A percentile compares a stretch with the other conserved stretches of the same genome.
Evolutionary conservation across 2,329 filamentous ascomycete species (phyloP).

Genomic region (Arthrobotrys megalospora): DNA sequence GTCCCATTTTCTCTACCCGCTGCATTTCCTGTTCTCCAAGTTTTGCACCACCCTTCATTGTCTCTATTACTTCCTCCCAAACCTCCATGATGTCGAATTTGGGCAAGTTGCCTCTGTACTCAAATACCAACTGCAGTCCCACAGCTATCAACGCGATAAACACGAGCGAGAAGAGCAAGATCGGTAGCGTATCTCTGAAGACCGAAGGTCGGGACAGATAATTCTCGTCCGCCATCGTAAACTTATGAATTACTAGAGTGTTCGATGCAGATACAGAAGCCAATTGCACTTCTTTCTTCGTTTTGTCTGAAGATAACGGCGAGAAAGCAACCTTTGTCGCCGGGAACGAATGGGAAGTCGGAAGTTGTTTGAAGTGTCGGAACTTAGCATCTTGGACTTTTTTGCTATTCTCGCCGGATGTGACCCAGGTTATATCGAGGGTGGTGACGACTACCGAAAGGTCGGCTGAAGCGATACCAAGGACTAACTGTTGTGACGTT

Average conservation of each 20-base stretch:
- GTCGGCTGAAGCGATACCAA: constrained; percentile 54
- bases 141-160: constrained; percentile 57
- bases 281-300: constrained; percentile 41
- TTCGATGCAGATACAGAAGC: constrained; percentile 58
- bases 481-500: constrained; percentile 41
- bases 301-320: constrained; percentile 40
- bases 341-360: constrained; percentile 49
- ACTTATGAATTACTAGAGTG: constrained; percentile 43
- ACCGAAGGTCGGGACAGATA: constrained; percentile 45
- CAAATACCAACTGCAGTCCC: constrained; percentile 55
- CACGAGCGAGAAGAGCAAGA: constrained; percentile 48
- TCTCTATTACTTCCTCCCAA: constrained; percentile 56
- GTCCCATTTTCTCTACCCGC: constrained; percentile 50
- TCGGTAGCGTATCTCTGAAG: constrained; percentile 50
- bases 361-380: constrained; percentile 52
- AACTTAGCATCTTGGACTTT: constrained; percentile 60
- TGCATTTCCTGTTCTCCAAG: constrained; percentile 56
- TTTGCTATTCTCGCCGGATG: constrained; percentile 19
- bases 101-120: constrained; percentile 54
- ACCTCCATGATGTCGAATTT: constrained; percentile 60
- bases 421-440: constrained; percentile 36
- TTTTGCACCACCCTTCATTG: constrained; percentile 52
- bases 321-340: constrained; percentile 58
- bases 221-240: constrained; percentile 46
- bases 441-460: constrained; percentile 51